Conservation (phyloP, 129 eudicot species). For the Lactuca saligna region DNA sequence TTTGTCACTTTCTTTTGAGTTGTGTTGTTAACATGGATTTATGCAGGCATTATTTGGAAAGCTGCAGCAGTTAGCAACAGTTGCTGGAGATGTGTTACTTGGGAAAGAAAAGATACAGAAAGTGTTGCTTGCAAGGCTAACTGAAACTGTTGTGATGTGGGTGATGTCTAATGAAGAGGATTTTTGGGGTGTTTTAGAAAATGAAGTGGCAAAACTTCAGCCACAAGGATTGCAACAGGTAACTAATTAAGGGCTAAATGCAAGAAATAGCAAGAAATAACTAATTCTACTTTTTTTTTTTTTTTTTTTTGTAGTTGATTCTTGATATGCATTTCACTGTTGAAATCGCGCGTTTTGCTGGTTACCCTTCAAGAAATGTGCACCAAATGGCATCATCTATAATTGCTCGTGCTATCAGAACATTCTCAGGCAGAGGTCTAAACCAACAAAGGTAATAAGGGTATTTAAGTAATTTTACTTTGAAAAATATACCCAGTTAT, state of each 20-base stretch:
- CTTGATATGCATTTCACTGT: slow-evolving; percentile 98
- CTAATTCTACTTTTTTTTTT: not conserved
- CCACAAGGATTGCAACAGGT: slow-evolving; percentile 93
- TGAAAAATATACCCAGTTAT: no score
- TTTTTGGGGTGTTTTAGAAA: slow-evolving; percentile 89
- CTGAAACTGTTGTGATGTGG: slow-evolving; percentile 91
- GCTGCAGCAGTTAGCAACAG: slow-evolving; percentile 89
- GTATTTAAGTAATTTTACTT: not conserved
- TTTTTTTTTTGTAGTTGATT: slow-evolving; percentile 56
- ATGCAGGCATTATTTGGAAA: slow-evolving; percentile 86
- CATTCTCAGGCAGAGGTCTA: slow-evolving; percentile 82
- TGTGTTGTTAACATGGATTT: not conserved
- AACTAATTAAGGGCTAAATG: not conserved
- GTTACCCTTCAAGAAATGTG: slow-evolving; percentile 77
- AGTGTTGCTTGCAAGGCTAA: slow-evolving; percentile 85
- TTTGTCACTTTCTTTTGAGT: not conserved
- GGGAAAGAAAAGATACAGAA: slow-evolving; percentile 93
- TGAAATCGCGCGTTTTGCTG: slow-evolving; percentile 92
- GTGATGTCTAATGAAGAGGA: slow-evolving; percentile 79
- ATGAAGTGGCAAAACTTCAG: slow-evolving; percentile 57
- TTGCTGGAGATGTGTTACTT: slow-evolving; percentile 89
- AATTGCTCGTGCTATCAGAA: slow-evolving; percentile 84
- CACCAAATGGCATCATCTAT: slow-evolving; percentile 84
- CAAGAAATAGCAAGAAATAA: no score
- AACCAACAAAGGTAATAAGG: slow-evolving; percentile 77